phyloP scores from a whole-genome alignment of 176 grass and related monocot genomes.

The Thinopyrum elongatum region DNA sequence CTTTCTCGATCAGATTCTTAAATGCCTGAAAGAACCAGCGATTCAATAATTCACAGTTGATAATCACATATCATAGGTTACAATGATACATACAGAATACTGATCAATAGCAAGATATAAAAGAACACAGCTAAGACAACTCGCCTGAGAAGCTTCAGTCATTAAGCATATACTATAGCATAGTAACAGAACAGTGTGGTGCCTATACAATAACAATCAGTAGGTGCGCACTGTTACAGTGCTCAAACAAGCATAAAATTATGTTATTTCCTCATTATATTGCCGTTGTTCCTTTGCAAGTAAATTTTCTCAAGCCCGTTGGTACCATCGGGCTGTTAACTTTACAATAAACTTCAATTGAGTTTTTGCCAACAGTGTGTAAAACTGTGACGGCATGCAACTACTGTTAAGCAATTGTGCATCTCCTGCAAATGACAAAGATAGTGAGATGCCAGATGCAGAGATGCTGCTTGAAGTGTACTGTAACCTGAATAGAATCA shows the following conservation, averaged over 20 bases:
- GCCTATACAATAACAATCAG: background rate
- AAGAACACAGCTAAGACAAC: background rate
- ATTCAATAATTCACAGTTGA: conserved; percentile 1
- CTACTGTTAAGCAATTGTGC: conserved; percentile 16
- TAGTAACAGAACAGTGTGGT: background rate
- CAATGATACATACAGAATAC: background rate
- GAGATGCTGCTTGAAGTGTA: conserved; percentile 5
- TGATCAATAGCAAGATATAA: conserved; percentile 3
- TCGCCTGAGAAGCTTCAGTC: background rate
- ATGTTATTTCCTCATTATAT: background rate
- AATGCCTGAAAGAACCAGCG: conserved; percentile 37
- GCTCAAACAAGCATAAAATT: background rate
- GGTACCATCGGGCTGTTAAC: background rate
- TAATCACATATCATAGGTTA: conserved; percentile 6
- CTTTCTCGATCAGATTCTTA: conserved; percentile 33
- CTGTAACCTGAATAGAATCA: conserved; percentile 8
- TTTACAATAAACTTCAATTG: conserved; percentile 12
- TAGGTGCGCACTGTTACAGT: background rate
- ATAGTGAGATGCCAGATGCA: conserved; percentile 15
- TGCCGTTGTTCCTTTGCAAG: background rate
- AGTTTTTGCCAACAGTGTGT: background rate
- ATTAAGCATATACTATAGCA: conserved; percentile 1
- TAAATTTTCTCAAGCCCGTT: background rate
- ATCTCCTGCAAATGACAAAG: conserved; percentile 30
- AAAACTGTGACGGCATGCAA: conserved; percentile 7